Base-by-base conservation (phyloP, 1,284 basidiomycete genomes). In the Leccinum griseonigrum region DNA sequence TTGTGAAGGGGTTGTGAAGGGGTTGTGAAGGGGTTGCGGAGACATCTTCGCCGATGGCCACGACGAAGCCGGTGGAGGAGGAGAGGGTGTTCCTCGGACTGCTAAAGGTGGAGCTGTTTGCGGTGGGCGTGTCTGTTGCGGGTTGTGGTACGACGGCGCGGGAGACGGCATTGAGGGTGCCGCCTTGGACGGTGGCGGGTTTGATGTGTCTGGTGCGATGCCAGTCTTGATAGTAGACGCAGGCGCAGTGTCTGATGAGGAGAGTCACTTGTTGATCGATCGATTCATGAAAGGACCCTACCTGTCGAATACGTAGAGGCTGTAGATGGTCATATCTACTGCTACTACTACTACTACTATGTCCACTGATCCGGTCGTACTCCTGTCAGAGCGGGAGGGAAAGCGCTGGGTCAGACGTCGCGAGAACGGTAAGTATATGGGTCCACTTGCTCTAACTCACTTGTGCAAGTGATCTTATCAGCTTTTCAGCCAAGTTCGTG, bases 191-290 rank as follows among this genome's bases (percentile, higher is more conserved):
- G 13, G 82, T 80, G 4, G 92, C 90, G 48, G 84, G 83, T 70
- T 87, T 88, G 31, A 90, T 85, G 36, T 87, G 83, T 60, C 84
- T 85, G 0, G 90, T 87, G 56, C 94, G 86, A 70, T 95, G 91
- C 92, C 93, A 95, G 75, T 95, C 93, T 69, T 96, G 94, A 75
- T 96, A 97, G 78, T 95, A 97, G 56, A 97, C 84, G 73, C 93
- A 95, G 53, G 84, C 84, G 74, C 95, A 97, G 73, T 96, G 94
- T 71, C 94, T 97, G 72, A 8, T 26, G 0, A 6, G 14, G 22
- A 4, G 3, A 4, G 5, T 11, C 5, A 14, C 22, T 26, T 26
- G 16, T 3, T 43, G 40, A 38, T 38, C 38, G 16, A 4, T 3
- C n/a, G n/a, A 2, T 10, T 5, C 4, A 34, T 26, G 34, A 13